Percentiles rank a stretch among this genome's conserved stretches.
These are phyloP conservation scores for Candida khao-thaluensis DNA, from an alignment of 805 yeast species.

Conservation along the genomic window DNA sequence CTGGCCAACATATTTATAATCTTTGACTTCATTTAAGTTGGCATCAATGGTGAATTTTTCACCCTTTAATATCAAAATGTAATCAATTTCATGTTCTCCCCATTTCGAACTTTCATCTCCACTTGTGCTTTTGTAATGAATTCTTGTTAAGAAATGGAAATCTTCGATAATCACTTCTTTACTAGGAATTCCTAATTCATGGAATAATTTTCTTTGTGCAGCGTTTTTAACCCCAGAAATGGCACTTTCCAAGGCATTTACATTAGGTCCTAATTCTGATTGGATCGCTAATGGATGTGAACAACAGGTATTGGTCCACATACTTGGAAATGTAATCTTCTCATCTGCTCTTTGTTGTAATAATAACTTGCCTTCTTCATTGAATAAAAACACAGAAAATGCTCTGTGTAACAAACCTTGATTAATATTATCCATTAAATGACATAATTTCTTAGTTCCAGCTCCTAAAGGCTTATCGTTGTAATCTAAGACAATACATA, in stretches of 20 bases:
- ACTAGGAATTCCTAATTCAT: conserved; percentile 82
- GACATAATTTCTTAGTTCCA: conserved; percentile 89
- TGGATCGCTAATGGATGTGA: conserved; percentile 92
- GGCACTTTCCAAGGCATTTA: conserved; percentile 51
- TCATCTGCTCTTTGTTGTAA: conserved; percentile 96
- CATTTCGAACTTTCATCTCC: conserved; percentile 71
- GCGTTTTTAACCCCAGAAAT: conserved; percentile 81
- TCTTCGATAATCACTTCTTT: conserved; percentile 59
- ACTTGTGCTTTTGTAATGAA: conserved; percentile 85
- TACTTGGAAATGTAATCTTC: conserved; percentile 91
- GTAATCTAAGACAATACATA: conserved; percentile 90
- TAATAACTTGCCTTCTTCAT: conserved; percentile 69
- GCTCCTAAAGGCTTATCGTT: conserved; percentile 88
- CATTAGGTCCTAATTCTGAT: conserved; percentile 65
- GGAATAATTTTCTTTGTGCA: conserved; percentile 88
- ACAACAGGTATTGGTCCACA: conserved; percentile 99
- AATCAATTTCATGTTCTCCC: conserved; percentile 99
- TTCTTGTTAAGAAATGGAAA: conserved; percentile 85
- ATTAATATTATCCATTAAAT: conserved; percentile 82
- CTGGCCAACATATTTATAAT: conserved; percentile 68
- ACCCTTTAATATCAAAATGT: conserved; percentile 75
- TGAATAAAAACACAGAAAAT: conserved; percentile 91
- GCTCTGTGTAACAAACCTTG: conserved; percentile 91
- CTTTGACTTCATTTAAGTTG: conserved; percentile 77
- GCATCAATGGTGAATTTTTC: conserved; percentile 54